Percentiles rank a stretch among this genome's conserved stretches.
Conservation (phyloP, 768 basidiomycete genomes). For the Dendrothele bispora region DNA sequence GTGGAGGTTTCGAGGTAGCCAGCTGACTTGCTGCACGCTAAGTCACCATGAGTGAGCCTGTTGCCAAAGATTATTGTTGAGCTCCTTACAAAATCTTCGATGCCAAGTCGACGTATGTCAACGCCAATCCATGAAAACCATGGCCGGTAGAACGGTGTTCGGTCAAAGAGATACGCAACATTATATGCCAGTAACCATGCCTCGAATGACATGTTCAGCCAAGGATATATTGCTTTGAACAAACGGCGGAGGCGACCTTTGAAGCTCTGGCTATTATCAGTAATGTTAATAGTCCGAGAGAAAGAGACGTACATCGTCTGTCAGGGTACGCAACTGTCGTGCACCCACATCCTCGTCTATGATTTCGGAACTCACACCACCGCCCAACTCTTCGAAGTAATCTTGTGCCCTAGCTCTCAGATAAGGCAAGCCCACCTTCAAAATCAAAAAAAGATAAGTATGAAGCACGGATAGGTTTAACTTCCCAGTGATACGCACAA, state of each 20-base stretch:
- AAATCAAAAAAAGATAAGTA: conserved; percentile 1
- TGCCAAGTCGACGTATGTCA: conserved; percentile 74
- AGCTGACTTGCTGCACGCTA: conserved; percentile 42
- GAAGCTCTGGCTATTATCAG: conserved; percentile 39
- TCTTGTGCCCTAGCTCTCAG: conserved; percentile 86
- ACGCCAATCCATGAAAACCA: conserved; percentile 89
- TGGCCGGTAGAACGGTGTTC: conserved; percentile 83
- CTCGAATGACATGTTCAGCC: conserved; percentile 75
- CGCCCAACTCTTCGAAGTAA: conserved; percentile 88
- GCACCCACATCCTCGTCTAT: conserved; percentile 51
- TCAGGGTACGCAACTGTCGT: conserved; percentile 43
- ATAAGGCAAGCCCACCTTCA: conserved; percentile 86
- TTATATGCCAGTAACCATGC: conserved; percentile 84
- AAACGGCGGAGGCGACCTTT: conserved; percentile 52
- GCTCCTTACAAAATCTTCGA: conserved; percentile 82
- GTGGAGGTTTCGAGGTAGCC: conserved; percentile 24
- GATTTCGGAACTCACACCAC: conserved; percentile 69
- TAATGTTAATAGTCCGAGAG: conserved; percentile 8
- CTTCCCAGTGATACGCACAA: conserved; percentile 52
- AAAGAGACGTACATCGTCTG: conserved; percentile 48
- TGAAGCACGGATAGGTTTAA: neutral
- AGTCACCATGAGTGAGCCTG: neutral
- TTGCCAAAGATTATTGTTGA: no score
- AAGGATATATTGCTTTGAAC: conserved; percentile 82
- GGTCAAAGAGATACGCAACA: conserved; percentile 87